These are phyloP conservation scores for Eucalyptus lansdowneana DNA, from an alignment of 345 rosid genomes.

Conservation along the genomic window DNA sequence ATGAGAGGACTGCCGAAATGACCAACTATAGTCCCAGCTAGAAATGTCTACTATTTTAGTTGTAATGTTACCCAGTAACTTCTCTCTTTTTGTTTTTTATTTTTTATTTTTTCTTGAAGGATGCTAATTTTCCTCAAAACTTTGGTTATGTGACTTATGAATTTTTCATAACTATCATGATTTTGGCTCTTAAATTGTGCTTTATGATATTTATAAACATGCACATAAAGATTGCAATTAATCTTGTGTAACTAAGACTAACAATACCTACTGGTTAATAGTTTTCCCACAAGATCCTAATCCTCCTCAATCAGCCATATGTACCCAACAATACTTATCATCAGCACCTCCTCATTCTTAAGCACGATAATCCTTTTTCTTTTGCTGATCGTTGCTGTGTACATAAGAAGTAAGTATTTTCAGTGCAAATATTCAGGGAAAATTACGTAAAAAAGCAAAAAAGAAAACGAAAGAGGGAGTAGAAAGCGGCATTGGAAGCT, in stretches of 20 bases:
- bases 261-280: background rate
- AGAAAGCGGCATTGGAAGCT: background rate
- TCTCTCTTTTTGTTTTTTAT: rapidly evolving
- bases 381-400: too few species aligned
- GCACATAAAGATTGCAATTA: background rate
- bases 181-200: too few species aligned
- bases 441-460: too few species aligned
- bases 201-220: too few species aligned
- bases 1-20: background rate
- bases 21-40: background rate
- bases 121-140: background rate
- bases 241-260: background rate
- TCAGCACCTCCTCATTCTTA: too few species aligned
- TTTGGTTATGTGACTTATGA: background rate
- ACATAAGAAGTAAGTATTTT: too few species aligned
- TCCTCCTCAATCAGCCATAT: too few species aligned
- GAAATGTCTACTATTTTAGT: background rate
- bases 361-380: too few species aligned
- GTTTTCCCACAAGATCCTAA: too few species aligned
- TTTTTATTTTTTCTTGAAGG: too few species aligned
- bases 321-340: too few species aligned
- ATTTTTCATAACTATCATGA: too few species aligned
- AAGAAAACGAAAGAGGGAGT: background rate
- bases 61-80: background rate
- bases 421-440: background rate